Evolutionary conservation across 2,329 filamentous ascomycete genomes (phyloP), one percentile per base, ranked within the genome.

Genomic region (Sporothrix pseudoabietina): DNA sequence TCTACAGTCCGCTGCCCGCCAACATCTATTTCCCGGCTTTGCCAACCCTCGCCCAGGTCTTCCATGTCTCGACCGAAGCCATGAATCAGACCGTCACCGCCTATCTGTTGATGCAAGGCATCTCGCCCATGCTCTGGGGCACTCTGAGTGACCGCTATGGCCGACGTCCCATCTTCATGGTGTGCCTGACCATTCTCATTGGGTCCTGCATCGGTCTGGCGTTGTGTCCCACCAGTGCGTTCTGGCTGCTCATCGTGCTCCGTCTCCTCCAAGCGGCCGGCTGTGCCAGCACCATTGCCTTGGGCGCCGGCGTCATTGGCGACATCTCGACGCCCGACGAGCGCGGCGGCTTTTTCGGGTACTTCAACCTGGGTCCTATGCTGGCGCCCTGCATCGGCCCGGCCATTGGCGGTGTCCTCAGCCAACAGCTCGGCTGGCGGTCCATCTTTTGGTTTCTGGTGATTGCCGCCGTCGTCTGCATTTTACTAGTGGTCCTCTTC

Each of bases 11-110:
- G 19, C 69, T 81, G 41, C 80, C 80, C 0, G 80, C 80, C 35
- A 81, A 80, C 74, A 81, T 81, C 32, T 81, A 81, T 65, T 79
- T 81, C 39, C 80, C 80, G 1, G 79, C 79, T 3, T 78, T 81
- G 3, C 80, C 79, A 0, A 77, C 76, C 5, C 71, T 81, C 8
- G 73, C 78, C 3, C 57, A 69, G 0, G 79, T 76, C n/a, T 81
- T 81, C 55, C 66, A 77, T 5, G 70, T 76, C 66, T 80, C 79
- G 0, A 77, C 78, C 4, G 80, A 80, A 47, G 72, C 73, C 4
- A 74, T 81, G n/a, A 81, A 81, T 72, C 76, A 78, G 66, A 79
- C 79, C 0, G 79, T 81, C 0, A 81, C 80, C 0, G 78, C 77
- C 0, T 82, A 81, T 32, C 75, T 82, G 3, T 74, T 78, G 0